phyloP scores from a whole-genome alignment of 208 protist genomes.

The Trypanosoma rangeli region DNA sequence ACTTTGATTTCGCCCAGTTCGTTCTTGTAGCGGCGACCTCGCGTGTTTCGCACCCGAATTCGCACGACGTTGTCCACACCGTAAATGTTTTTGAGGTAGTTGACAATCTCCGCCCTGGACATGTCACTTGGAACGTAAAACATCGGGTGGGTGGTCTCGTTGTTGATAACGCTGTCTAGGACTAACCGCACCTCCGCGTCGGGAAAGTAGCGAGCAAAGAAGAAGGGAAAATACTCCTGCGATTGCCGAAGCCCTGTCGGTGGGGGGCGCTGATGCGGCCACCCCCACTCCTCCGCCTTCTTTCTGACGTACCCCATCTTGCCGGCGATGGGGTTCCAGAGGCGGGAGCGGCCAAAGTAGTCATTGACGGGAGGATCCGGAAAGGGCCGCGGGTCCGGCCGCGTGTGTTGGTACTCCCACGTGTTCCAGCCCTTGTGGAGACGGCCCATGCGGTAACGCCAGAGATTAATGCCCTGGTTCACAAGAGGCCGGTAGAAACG shows the following conservation, averaged over 20 bases:
- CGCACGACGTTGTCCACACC: constrained; percentile 79
- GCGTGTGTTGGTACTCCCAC: constrained; percentile 73
- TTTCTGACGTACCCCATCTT: constrained; percentile 81
- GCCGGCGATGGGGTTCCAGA: constrained; percentile 85
- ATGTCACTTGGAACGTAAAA: constrained; percentile 87
- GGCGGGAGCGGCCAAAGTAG: constrained; percentile 78
- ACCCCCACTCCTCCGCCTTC: constrained; percentile 81
- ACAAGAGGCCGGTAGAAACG: constrained; percentile 85
- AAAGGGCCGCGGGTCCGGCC: constrained; percentile 75
- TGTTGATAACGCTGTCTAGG: constrained; percentile 88
- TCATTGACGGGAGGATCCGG: constrained; percentile 87
- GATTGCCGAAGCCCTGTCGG: constrained; percentile 79
- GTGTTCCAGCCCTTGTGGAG: constrained; percentile 73
- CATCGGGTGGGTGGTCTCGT: constrained; percentile 73
- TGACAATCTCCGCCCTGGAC: constrained; percentile 80
- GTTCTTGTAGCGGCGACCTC: constrained; percentile 82
- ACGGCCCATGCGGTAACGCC: constrained; percentile 79
- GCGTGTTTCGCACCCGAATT: constrained; percentile 68
- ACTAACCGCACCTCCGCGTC: constrained; percentile 74
- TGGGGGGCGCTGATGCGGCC: constrained; percentile 70
- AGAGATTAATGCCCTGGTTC: constrained; percentile 81
- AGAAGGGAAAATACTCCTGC: constrained; percentile 77
- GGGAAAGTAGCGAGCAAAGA: constrained; percentile 83
- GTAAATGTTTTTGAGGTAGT: constrained; percentile 89
- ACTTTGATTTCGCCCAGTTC: constrained; percentile 84